Evolutionary conservation across 140 eudicot genomes (phyloP).

Genomic region (Bidens hawaiensis): DNA sequence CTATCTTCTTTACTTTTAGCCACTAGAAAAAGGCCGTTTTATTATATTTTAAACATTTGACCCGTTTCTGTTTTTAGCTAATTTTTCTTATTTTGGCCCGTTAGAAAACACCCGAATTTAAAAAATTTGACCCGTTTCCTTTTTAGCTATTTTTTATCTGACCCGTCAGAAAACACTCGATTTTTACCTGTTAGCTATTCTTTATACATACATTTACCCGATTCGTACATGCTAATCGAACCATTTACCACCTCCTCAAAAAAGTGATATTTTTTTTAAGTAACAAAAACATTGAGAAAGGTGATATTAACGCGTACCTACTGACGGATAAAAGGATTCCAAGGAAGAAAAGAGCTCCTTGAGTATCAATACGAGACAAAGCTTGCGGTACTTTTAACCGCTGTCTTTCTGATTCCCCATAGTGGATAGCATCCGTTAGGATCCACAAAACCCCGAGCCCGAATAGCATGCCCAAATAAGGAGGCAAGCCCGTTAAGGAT

Average conservation of each 20-base stretch:
- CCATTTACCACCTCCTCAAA: neutral
- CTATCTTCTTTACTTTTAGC: neutral
- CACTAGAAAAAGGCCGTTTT: neutral
- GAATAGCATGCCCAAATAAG: slow-evolving; percentile 88
- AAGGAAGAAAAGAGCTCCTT: slow-evolving; percentile 94
- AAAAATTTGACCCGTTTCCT: no score
- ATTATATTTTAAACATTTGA: neutral
- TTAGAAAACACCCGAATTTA: neutral
- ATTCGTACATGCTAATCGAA: neutral
- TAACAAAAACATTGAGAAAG: neutral
- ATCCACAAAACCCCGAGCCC: slow-evolving; percentile 99
- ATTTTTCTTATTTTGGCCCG: neutral
- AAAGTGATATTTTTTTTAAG: neutral
- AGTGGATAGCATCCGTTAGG: slow-evolving; percentile 93
- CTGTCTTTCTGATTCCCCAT: slow-evolving; percentile 92
- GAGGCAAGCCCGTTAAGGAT: slow-evolving; percentile 88
- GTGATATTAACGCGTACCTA: slow-evolving; percentile 43
- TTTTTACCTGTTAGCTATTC: neutral
- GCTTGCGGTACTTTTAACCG: slow-evolving; percentile 95
- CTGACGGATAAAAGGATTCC: slow-evolving; percentile 97
- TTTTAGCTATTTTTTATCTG: neutral
- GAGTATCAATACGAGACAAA: slow-evolving; percentile 94
- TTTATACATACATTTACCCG: neutral
- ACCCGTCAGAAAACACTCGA: neutral
- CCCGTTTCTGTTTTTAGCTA: no score